Percentiles rank a stretch among this genome's conserved stretches.
phyloP scores from a whole-genome alignment of 495 filamentous ascomycete species.

The Penicillium herquei region DNA sequence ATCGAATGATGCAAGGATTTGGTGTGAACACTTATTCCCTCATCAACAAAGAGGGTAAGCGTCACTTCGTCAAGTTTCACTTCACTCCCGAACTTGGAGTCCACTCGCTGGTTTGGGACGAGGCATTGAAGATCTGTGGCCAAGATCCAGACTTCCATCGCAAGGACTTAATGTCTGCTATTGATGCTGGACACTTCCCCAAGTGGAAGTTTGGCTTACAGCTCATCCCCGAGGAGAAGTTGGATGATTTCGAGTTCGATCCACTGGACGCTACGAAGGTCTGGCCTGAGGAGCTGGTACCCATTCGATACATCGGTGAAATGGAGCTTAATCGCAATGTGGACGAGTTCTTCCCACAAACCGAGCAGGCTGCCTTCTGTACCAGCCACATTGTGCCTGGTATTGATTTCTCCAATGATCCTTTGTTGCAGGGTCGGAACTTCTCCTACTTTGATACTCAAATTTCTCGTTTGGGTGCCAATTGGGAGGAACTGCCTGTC shows the following conservation, averaged over 20 bases:
- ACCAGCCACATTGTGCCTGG: constrained; percentile 84
- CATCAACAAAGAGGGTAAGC: constrained; percentile 66
- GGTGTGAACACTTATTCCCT: constrained; percentile 83
- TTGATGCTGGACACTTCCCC: constrained; percentile 63
- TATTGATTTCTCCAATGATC: constrained; percentile 84
- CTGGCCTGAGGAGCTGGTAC: constrained; percentile 83
- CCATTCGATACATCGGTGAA: constrained; percentile 77
- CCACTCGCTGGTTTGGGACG: constrained; percentile 85
- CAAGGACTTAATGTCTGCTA: constrained; percentile 80
- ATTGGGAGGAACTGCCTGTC: constrained; percentile 85
- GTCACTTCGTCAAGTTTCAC: constrained; percentile 80
- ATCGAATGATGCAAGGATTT: constrained; percentile 89
- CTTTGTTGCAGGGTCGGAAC: constrained; percentile 78
- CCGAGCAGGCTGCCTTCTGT: constrained; percentile 80
- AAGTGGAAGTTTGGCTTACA: constrained; percentile 88
- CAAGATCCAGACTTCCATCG: constrained; percentile 89
- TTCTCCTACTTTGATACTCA: constrained; percentile 91
- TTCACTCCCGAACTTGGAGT: constrained; percentile 77
- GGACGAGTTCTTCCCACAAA: constrained; percentile 85
- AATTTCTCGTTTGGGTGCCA: constrained; percentile 74
- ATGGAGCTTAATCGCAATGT: constrained; percentile 78
- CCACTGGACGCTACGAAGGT: constrained; percentile 90
- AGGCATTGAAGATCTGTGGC: constrained; percentile 76
- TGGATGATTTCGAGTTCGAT: constrained; percentile 86
- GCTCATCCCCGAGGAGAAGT: constrained; percentile 64